Evolutionary conservation across 148 eudicot species (phyloP).

Genomic region (Cornus suecica): DNA sequence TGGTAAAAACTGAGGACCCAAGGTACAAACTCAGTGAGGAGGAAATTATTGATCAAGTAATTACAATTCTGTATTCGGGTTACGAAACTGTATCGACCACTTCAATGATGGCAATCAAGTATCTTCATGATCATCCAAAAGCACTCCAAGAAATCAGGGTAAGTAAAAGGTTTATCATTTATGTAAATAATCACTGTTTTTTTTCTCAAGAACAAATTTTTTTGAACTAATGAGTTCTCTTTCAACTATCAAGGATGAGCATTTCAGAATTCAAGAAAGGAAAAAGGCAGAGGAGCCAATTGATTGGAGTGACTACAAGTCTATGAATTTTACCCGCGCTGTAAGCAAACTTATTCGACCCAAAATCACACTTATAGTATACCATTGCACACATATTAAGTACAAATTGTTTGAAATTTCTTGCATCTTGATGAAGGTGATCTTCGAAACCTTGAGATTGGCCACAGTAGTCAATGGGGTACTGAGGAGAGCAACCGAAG

Average conservation of each 20-base stretch:
- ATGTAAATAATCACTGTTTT: background rate
- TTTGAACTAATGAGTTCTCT: background rate
- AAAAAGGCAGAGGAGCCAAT: slow-evolving; percentile 54
- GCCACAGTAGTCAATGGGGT: slow-evolving; percentile 80
- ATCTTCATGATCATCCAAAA: slow-evolving; percentile 86
- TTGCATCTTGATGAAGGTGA: slow-evolving; percentile 42
- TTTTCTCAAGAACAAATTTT: background rate
- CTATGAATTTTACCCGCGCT: slow-evolving; percentile 83
- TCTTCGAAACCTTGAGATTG: slow-evolving; percentile 72
- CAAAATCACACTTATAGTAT: no score
- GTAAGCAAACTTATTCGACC: slow-evolving; percentile 30
- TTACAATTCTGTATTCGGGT: slow-evolving; percentile 74
- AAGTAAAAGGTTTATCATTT: slow-evolving; percentile 3
- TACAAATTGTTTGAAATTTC: background rate
- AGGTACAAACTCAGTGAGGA: slow-evolving; percentile 55
- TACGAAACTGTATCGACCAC: slow-evolving; percentile 86
- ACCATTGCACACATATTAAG: background rate
- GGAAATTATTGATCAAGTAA: slow-evolving; percentile 70
- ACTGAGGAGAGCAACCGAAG: slow-evolving; percentile 63
- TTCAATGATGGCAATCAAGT: slow-evolving; percentile 92
- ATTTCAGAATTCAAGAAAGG: slow-evolving; percentile 47
- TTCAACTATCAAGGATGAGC: slow-evolving; percentile 52
- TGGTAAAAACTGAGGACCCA: slow-evolving; percentile 41
- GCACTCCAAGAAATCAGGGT: slow-evolving; percentile 74
- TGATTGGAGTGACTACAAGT: slow-evolving; percentile 70